Evolutionary conservation across 23 red algal genomes (phyloP).

Genomic region (Gracilaria caudata): DNA sequence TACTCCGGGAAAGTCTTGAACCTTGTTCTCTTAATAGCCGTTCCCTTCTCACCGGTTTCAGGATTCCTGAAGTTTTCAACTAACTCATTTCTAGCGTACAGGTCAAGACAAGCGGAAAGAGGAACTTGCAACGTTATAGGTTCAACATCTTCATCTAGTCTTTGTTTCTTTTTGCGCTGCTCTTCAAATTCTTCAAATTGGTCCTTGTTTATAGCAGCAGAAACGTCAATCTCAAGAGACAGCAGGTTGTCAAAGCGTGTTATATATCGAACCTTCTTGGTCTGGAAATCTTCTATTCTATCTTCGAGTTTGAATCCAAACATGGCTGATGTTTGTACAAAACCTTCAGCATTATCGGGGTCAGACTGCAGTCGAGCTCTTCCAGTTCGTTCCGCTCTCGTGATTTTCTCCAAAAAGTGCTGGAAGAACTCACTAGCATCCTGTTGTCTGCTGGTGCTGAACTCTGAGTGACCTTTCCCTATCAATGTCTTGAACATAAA

Average conservation of each 20-base stretch:
- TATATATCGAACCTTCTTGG: conserved; percentile 56
- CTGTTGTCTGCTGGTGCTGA: conserved; percentile 85
- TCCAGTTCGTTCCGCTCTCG: conserved; percentile 51
- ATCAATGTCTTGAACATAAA: conserved; percentile 92
- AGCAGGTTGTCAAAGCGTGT: conserved; percentile 66
- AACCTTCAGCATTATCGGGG: conserved; percentile 1
- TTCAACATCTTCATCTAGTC: conserved; percentile 45
- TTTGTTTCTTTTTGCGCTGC: conserved; percentile 58
- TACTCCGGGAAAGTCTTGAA: conserved; percentile 70
- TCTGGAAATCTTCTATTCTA: conserved; percentile 64
- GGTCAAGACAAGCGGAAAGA: conserved; percentile 62
- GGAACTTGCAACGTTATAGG: conserved; percentile 78
- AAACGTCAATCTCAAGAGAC: conserved; percentile 55
- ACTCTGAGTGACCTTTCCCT: conserved; percentile 90
- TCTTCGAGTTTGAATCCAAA: conserved; percentile 81
- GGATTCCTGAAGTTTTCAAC: conserved; percentile 59
- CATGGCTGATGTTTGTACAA: conserved; percentile 55
- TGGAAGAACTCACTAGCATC: conserved; percentile 98
- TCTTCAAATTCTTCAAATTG: conserved; percentile 78
- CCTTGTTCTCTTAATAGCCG: conserved; percentile 61
- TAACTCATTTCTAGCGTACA: conserved; percentile 10
- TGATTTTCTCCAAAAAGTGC: conserved; percentile 81
- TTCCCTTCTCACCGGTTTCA: conserved; percentile 59
- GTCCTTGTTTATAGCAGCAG: conserved; percentile 64
- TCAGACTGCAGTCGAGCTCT: conserved; percentile 12